Evolutionary conservation across 2,329 filamentous ascomycete species (phyloP), one percentile per base, ranked within the genome.

Genomic region (Xylaria sp.): DNA sequence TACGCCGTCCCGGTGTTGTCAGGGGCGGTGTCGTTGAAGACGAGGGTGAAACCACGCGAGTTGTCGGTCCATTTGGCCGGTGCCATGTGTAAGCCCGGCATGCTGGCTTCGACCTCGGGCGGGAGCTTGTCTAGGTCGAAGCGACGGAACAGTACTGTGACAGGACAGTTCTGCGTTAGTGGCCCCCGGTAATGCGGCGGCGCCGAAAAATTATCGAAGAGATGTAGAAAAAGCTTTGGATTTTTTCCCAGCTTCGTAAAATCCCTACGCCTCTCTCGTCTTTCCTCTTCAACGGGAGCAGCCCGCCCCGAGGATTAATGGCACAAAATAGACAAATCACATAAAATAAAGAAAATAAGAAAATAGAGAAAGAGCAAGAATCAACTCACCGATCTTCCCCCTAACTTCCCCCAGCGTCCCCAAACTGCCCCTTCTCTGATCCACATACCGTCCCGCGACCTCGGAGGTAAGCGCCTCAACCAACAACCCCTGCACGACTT

Each of bases 1-100:
- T 83, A 84, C 5, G 84, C 84, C 0, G 80, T 83, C 32, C 75
- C 72, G 54, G 81, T 78, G 3, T 74, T 70, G 48, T 80, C 79
- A 7, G 73, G 72, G 10, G 73, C 73, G 0, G 74, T 74, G 0
- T 72, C 72, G 64, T 85, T 84, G 68, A 85, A 86, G 1, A 80
- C 74, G 0, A 87, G 71, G 8, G 72, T 75, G 46, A 85, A 84
- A 50, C 80, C 78, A 0, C 74, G 71, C 7, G 75, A 73, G 62
- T 87, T 84, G 66, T 83, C 83, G 0, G 77, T 79, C 84, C 85
- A 86, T 3, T 78, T 72, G 3, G 50, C 63, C 0, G 84, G 84
- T 0, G 81, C 79, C 72, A 86, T 82, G 64, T 86, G 82, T n/a
- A 86, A 58, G 0, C 84, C 84, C 0, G 84, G 84, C 6, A 87